These are phyloP conservation scores for Telopea speciosissima DNA, from an alignment of 177 flowering plant genomes.

Conservation along the genomic window DNA sequence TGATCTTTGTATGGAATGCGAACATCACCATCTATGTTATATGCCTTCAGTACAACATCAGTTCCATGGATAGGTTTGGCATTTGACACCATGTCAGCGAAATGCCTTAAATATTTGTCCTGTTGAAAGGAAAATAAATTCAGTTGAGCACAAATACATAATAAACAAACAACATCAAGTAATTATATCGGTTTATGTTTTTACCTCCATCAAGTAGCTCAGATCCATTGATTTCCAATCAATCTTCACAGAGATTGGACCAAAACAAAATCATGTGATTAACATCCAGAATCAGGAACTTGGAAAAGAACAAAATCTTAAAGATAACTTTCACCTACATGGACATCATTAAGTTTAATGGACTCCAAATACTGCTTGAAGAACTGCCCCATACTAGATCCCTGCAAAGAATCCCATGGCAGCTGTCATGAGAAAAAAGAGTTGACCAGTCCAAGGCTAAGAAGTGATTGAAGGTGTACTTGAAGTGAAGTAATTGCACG, in stretches of 20 bases:
- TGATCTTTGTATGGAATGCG: conserved; percentile 71
- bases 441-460: neutral
- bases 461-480: neutral
- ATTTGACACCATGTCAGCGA: conserved; percentile 57
- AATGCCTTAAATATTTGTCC: conserved; percentile 63
- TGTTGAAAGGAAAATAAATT: conserved; percentile 14
- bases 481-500: no score
- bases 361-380: conserved; percentile 88
- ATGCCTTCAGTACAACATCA: conserved; percentile 65
- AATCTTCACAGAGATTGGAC: conserved; percentile 33
- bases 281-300: conserved; percentile 2
- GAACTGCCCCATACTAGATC: conserved; percentile 98
- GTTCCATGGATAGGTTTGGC: conserved; percentile 62
- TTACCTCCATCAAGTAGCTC: conserved; percentile 82
- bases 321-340: conserved; percentile 21
- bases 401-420: conserved; percentile 39
- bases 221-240: conserved; percentile 91
- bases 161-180: neutral
- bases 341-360: conserved; percentile 78
- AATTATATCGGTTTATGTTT: neutral
- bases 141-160: neutral
- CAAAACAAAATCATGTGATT: neutral
- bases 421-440: neutral
- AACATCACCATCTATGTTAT: conserved; percentile 78
- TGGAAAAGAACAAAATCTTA: neutral